Percentiles rank a stretch among this genome's conserved stretches.
phyloP scores from a whole-genome alignment of 1,139 yeast species.

The Suhomyces choctaworum region DNA sequence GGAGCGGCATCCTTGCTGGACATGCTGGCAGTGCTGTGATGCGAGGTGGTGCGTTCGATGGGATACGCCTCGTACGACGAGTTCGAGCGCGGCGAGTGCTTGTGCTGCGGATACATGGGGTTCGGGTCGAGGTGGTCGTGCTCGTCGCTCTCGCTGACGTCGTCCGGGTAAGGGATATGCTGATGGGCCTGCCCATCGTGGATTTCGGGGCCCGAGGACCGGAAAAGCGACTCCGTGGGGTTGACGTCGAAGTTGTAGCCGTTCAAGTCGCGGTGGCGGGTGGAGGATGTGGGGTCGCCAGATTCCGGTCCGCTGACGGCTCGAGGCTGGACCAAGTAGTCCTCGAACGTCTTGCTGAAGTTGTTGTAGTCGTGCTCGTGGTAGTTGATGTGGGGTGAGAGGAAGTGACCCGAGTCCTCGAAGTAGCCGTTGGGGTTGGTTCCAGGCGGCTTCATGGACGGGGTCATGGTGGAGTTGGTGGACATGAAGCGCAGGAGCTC shows the following conservation, averaged over 20 bases:
- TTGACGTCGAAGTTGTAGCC: slow-evolving; percentile 26
- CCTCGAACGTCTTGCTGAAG: slow-evolving; percentile 12
- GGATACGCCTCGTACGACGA: slow-evolving; percentile 9
- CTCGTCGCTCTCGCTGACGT: slow-evolving; percentile 1
- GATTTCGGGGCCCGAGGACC: slow-evolving; percentile 5
- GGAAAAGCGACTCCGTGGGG: slow-evolving; percentile 8
- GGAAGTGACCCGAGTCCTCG: slow-evolving; percentile 19
- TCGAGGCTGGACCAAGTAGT: slow-evolving; percentile 8
- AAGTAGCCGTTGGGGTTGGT: slow-evolving; percentile 35
- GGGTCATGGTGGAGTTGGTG: slow-evolving; percentile 30
- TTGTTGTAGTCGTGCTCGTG: slow-evolving; percentile 13
- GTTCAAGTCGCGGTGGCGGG: slow-evolving; percentile 17
- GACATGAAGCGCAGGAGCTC: slow-evolving; percentile 14
- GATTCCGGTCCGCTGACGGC: neutral
- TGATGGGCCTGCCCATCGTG: slow-evolving; percentile 9
- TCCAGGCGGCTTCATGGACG: slow-evolving; percentile 46
- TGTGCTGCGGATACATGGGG: neutral
- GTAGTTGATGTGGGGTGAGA: slow-evolving; percentile 14
- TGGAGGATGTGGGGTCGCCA: neutral
- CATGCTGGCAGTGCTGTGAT: slow-evolving; percentile 25
- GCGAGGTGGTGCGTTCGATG: slow-evolving; percentile 19
- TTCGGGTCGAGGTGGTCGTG: slow-evolving; percentile 4
- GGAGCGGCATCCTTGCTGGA: slow-evolving; percentile 8
- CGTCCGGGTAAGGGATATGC: neutral
- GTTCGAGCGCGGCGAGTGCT: slow-evolving; percentile 5